phyloP scores from a whole-genome alignment of 306 rosid species.

The Ormosia emarginata region DNA sequence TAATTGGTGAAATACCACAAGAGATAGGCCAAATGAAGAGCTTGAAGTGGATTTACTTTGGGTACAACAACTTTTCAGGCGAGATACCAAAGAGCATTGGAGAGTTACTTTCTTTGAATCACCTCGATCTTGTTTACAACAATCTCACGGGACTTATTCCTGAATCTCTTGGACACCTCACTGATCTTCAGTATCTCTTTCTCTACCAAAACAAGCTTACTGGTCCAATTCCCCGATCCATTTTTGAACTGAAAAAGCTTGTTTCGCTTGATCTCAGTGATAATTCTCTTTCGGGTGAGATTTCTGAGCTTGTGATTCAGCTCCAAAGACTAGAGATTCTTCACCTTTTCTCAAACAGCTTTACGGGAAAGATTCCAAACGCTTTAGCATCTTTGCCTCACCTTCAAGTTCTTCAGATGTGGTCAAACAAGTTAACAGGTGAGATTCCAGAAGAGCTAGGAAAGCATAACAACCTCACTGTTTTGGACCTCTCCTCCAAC shows the following conservation, averaged over 20 bases:
- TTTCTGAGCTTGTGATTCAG: conserved; percentile 53
- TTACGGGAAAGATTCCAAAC: conserved; percentile 61
- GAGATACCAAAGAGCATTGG: conserved; percentile 71
- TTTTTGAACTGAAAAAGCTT: conserved; percentile 54
- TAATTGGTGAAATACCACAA: conserved; percentile 60
- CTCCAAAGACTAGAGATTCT: conserved; percentile 68
- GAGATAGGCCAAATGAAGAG: conserved; percentile 49
- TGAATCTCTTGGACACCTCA: conserved; percentile 60
- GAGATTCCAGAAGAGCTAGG: conserved; percentile 74
- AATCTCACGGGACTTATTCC: conserved; percentile 78
- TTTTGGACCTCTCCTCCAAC: conserved; percentile 84
- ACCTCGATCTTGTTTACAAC: conserved; percentile 90
- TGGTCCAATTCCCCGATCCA: conserved; percentile 55
- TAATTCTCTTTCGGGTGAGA: conserved; percentile 69
- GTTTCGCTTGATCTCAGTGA: conserved; percentile 84
- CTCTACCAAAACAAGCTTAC: conserved; percentile 79
- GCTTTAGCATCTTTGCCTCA: conserved; percentile 55
- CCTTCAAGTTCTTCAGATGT: conserved; percentile 85
- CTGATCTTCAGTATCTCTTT: conserved; percentile 60
- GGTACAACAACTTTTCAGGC: conserved; percentile 85
- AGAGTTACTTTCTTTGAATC: conserved; percentile 44
- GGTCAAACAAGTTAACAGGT: conserved; percentile 83
- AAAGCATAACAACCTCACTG: conserved; percentile 60
- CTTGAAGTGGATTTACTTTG: conserved; percentile 78
- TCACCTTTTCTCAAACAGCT: conserved; percentile 80